Evolutionary conservation across 345 rosid species (phyloP), one percentile per base, ranked within the genome.

Genomic region (Euphorbia tirucalli): DNA sequence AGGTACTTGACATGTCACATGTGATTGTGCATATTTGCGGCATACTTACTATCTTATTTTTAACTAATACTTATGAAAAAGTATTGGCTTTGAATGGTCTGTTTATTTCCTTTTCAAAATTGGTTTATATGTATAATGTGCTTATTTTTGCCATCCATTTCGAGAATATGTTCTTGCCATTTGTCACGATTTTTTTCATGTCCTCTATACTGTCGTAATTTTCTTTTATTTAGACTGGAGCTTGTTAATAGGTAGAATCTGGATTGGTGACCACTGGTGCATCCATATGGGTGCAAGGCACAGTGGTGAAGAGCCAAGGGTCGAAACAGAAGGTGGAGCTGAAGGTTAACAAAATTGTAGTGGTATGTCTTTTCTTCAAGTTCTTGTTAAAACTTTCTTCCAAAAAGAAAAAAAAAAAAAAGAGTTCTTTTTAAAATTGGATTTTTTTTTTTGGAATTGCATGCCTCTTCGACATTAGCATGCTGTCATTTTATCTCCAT

Each of bases 281-380:
- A 21, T 92, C 99, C 18, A 71, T 92, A 69, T 84, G 85, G 82
- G 86, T 92, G 37, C 93, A 85, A 87, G 99, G 99, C 66, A 85
- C 83, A 65, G 70, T 95, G 77, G 93, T 85, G 15, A 82, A 87
- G 28, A 95, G 99, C 85, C 96, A 88, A 85, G 99, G 99, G 37
- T 80, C 94, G 31, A 95, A 90, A 79, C 98, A 95, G 75, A 95
- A 90, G 50, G 88, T 95, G 75, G 99, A 95, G 71, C 78, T 92
- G 65, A 95, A 90, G 81, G 86, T 87, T 76, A 86, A 86, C 49
- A 95, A 95, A 82, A 79, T 92, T 74, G 79, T 90, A 27, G 74
- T 75, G 97, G 99, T 92, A 87, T 10, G 83, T 18, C 70, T 30
- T 61, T 39, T 57, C 56, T 59, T 25, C 35, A 27, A 25, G 44